A percentile compares a stretch with the other conserved stretches of the same genome.
phyloP scores from a whole-genome alignment of 345 rosid genomes.

The Eucalyptus cladocalyx region DNA sequence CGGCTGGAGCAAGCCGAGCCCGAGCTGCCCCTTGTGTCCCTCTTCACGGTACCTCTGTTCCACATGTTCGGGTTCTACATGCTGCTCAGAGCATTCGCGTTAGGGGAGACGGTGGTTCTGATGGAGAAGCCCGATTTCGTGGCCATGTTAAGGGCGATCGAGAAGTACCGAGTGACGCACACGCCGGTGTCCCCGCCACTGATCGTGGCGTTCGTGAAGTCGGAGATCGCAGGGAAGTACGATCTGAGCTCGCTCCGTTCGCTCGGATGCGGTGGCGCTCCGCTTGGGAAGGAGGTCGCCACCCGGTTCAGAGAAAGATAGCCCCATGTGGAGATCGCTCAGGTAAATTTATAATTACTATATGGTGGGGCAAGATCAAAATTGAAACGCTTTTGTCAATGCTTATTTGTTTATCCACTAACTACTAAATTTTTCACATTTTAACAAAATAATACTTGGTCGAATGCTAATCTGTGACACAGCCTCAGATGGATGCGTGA shows the following conservation, averaged over 20 bases:
- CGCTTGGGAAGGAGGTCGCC: slow-evolving; percentile 67
- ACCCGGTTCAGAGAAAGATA: slow-evolving; percentile 52
- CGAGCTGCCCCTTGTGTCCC: slow-evolving; percentile 23
- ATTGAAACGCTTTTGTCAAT: neutral
- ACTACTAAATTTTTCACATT: neutral
- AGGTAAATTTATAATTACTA: slow-evolving; percentile 16
- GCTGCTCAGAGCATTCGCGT: slow-evolving; percentile 11
- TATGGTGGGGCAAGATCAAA: neutral
- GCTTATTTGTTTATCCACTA: neutral
- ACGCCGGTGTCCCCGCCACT: slow-evolving; percentile 84
- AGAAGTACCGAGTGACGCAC: slow-evolving; percentile 38
- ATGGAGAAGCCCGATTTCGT: slow-evolving; percentile 28
- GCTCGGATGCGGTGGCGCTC: slow-evolving; percentile 71
- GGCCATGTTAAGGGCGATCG: slow-evolving; percentile 17
- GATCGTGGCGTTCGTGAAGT: slow-evolving; percentile 49
- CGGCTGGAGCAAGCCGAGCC: neutral
- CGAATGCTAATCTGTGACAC: neutral
- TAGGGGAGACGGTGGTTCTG: slow-evolving; percentile 26
- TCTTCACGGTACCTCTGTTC: slow-evolving; percentile 36
- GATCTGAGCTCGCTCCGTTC: slow-evolving; percentile 47
- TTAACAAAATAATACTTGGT: neutral
- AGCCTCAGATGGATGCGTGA: neutral
- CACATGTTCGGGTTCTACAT: slow-evolving; percentile 31
- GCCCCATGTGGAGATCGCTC: slow-evolving; percentile 46
- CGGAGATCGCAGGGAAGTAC: slow-evolving; percentile 48